phyloP scores from a whole-genome alignment of 768 basidiomycete species.

The Russula olivacea region DNA sequence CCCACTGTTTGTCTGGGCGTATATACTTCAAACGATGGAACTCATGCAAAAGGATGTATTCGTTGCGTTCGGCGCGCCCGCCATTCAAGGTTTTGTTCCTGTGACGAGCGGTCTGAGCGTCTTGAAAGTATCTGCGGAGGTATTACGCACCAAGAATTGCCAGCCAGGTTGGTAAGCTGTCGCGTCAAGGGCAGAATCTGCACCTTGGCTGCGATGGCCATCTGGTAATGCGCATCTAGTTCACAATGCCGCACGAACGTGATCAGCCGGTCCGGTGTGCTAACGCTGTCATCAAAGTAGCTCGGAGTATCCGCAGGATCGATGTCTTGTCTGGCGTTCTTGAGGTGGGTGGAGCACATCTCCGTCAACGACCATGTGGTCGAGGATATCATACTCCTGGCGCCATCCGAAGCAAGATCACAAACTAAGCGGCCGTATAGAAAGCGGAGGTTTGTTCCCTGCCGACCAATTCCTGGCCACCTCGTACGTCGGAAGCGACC shows the following conservation, averaged over 20 bases:
- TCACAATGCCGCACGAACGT: conserved; percentile 93
- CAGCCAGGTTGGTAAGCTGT: conserved; percentile 92
- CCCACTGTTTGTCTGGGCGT: conserved; percentile 90
- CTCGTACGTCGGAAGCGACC: conserved; percentile 81
- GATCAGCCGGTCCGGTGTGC: conserved; percentile 68
- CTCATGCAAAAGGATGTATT: conserved; percentile 97
- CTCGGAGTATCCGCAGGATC: conserved; percentile 91
- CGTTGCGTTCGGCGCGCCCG: conserved; percentile 97
- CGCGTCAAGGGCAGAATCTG: conserved; percentile 89
- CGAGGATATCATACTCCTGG: conserved; percentile 94
- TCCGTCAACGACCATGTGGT: conserved; percentile 98
- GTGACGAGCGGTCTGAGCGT: conserved; percentile 2
- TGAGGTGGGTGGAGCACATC: conserved; percentile 90
- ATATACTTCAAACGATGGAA: conserved; percentile 96
- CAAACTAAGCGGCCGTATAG: conserved; percentile 82
- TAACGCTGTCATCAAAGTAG: conserved; percentile 81
- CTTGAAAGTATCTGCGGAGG: background rate
- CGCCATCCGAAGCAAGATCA: conserved; percentile 91
- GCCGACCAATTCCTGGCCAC: conserved; percentile 76
- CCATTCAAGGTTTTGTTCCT: conserved; percentile 98
- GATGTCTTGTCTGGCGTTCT: conserved; percentile 83
- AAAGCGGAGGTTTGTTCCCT: conserved; percentile 80
- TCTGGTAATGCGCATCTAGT: conserved; percentile 92
- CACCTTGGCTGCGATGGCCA: conserved; percentile 93
- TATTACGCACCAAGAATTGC: conserved; percentile 81